Percentiles rank a stretch among this genome's conserved stretches.
phyloP scores from a whole-genome alignment of 345 rosid genomes.

The Moringa oleifera region DNA sequence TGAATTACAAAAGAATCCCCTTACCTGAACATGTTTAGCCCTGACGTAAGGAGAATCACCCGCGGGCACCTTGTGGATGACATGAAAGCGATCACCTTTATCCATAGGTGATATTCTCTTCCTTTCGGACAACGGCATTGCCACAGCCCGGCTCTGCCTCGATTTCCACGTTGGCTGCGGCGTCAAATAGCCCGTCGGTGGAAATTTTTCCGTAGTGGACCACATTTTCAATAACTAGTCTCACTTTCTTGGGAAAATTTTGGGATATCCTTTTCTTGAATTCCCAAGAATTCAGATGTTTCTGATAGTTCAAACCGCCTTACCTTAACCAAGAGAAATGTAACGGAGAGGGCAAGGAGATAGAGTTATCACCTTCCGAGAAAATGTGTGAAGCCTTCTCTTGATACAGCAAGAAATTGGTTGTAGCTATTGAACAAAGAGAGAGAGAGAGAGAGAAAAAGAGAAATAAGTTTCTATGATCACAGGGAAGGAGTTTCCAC shows the following conservation, averaged over 20 bases:
- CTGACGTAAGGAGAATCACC: conserved; percentile 80
- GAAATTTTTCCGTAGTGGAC: conserved; percentile 25
- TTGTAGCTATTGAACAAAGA: background rate
- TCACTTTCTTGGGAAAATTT: conserved; percentile 3
- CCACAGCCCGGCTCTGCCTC: conserved; percentile 14
- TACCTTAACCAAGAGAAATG: too few species aligned
- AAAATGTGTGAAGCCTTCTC: too few species aligned
- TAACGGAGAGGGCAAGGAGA: background rate
- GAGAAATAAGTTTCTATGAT: too few species aligned
- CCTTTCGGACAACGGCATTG: conserved; percentile 51
- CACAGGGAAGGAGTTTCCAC: too few species aligned
- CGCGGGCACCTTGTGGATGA: conserved; percentile 66
- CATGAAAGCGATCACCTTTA: conserved; percentile 48
- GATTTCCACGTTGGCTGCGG: conserved; percentile 46
- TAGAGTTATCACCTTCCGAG: background rate
- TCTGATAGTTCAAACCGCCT: background rate
- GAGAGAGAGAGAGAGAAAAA: too few species aligned
- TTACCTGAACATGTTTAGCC: conserved; percentile 81
- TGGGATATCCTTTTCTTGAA: background rate
- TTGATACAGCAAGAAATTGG: background rate
- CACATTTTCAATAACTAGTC: conserved; percentile 22
- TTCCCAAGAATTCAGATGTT: conserved; percentile 4
- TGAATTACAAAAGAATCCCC: background rate
- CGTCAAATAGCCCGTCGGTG: conserved; percentile 39
- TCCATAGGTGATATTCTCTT: conserved; percentile 29